Evolutionary conservation across 164 flowering plant genomes (phyloP).

Genomic region (Santalum album): DNA sequence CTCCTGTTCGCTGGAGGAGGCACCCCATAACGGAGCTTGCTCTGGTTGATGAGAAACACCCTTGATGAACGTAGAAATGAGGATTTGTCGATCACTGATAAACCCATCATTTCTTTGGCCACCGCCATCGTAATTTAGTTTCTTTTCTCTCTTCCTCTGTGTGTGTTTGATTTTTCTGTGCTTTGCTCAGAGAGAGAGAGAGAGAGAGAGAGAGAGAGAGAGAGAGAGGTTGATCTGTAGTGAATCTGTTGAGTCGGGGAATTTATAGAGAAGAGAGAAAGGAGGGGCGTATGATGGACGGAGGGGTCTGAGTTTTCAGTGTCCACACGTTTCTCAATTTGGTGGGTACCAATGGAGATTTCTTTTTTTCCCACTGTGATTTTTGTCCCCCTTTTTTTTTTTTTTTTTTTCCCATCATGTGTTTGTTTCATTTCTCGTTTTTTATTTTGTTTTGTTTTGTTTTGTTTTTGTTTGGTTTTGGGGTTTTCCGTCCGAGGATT

Average conservation of each 20-base stretch:
- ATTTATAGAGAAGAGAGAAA: background rate
- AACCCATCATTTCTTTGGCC: conserved; percentile 51
- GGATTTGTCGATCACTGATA: conserved; percentile 31
- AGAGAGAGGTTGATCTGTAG: background rate
- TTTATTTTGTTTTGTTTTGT: no score
- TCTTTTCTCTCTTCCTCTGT: background rate
- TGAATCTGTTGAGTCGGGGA: background rate
- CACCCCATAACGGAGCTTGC: background rate
- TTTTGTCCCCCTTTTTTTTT: no score
- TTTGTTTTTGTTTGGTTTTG: no score
- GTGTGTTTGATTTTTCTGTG: background rate
- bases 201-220: conserved; percentile 3
- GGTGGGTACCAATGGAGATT: no score
- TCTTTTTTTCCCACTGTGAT: no score
- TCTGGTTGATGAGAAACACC: background rate
- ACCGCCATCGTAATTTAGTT: conserved; percentile 31
- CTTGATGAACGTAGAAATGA: conserved; percentile 30
- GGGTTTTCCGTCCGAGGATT: no score
- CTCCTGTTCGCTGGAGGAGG: conserved; percentile 12
- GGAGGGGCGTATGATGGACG: no score
- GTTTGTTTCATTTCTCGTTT: no score
- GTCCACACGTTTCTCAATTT: no score
- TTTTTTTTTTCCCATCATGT: no score
- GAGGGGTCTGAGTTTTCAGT: no score
- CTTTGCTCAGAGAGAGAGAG: background rate